These are phyloP conservation scores for Herpetomonas tarakana DNA, from an alignment of 208 protist species.

Conservation along the genomic window DNA sequence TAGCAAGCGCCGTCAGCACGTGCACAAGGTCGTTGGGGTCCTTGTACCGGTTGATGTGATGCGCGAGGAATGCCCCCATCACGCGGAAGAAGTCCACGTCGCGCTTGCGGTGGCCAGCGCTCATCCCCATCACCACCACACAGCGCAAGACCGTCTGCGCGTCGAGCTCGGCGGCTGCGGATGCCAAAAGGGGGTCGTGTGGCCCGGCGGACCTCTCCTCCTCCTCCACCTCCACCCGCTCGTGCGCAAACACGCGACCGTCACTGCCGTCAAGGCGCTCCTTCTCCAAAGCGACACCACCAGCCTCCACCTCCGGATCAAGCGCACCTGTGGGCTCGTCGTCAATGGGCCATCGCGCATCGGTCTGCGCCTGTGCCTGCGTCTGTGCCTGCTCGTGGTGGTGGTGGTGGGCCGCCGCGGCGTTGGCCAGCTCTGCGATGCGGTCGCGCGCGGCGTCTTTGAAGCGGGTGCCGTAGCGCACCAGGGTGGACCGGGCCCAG, in stretches of 20 bases:
- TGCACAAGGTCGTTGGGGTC: conserved; percentile 57
- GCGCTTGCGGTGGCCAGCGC: conserved; percentile 55
- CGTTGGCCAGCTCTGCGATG: conserved; percentile 47
- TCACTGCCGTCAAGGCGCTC: conserved; percentile 1
- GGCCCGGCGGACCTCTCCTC: not conserved
- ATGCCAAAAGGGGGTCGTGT: conserved; percentile 36
- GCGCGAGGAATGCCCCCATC: conserved; percentile 52
- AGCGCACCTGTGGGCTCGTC: too few species aligned
- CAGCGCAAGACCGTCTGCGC: conserved; percentile 37
- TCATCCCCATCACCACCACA: conserved; percentile 71
- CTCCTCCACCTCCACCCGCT: not conserved
- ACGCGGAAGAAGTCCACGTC: conserved; percentile 75
- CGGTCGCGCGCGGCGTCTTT: conserved; percentile 67
- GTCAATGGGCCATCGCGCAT: too few species aligned
- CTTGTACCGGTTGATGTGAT: conserved; percentile 63
- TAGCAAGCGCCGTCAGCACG: conserved; percentile 68
- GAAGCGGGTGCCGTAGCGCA: conserved; percentile 57
- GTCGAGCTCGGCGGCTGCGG: conserved; percentile 39
- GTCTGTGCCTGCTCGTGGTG: too few species aligned
- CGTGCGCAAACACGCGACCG: not conserved
- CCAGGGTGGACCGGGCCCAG: conserved; percentile 65
- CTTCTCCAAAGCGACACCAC: not conserved
- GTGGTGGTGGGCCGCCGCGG: conserved; percentile 22
- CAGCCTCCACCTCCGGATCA: conserved; percentile 4
- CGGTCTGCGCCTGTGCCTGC: too few species aligned